A percentile compares a stretch with the other conserved stretches of the same genome.
Evolutionary conservation across 2,329 filamentous ascomycete genomes (phyloP).

Genomic region (Nemania bipapillata): DNA sequence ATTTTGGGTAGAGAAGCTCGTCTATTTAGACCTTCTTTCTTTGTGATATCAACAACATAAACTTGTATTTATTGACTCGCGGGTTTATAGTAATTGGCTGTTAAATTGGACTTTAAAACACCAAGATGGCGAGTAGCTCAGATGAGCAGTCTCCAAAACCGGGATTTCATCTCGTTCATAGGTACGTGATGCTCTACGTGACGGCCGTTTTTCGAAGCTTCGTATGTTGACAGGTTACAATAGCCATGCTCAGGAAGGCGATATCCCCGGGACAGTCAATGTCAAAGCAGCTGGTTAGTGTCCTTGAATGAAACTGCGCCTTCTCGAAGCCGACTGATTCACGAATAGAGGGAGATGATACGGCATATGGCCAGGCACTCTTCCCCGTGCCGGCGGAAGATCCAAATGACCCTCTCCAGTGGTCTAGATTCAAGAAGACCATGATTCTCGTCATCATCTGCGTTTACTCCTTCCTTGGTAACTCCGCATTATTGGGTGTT

Average conservation of each 20-base stretch:
- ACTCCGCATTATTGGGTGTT: constrained; percentile 66
- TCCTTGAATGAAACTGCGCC: not conserved
- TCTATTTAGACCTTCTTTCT: constrained; percentile 7
- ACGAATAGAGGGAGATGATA: constrained; percentile 65
- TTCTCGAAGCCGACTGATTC: constrained; percentile 5
- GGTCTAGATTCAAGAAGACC: constrained; percentile 65
- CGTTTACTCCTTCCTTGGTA: constrained; percentile 68
- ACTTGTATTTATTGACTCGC: not conserved
- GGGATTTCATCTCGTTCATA: constrained; percentile 19
- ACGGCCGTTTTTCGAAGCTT: not conserved
- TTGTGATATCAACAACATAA: not conserved
- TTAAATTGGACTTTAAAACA: not conserved
- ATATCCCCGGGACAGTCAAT: constrained; percentile 67
- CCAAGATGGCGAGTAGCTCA: constrained; percentile 19
- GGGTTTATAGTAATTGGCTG: not conserved
- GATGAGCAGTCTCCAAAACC: constrained; percentile 3
- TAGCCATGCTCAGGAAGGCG: constrained; percentile 64
- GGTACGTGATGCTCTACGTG: constrained; percentile 11
- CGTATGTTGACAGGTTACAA: constrained; percentile 4
- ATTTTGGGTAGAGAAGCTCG: no score
- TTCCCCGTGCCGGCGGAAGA: constrained; percentile 70
- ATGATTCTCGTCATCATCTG: constrained; percentile 66
- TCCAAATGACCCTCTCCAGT: constrained; percentile 66
- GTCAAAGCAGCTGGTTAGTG: constrained; percentile 53
- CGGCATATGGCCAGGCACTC: constrained; percentile 68